Base-by-base conservation (phyloP, 768 basidiomycete genomes). In the Lanmaoa rubissima region DNA sequence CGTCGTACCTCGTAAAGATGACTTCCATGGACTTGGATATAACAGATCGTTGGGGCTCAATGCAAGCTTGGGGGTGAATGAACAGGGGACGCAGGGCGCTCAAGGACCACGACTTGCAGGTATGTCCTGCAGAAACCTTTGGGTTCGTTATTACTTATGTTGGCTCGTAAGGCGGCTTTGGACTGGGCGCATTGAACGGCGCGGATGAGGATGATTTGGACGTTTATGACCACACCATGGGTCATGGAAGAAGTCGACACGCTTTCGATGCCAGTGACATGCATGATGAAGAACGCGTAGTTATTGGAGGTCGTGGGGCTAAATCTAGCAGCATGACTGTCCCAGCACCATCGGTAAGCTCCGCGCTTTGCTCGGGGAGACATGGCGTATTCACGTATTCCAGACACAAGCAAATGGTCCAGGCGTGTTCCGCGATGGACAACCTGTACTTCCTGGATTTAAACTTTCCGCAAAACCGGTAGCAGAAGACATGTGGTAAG, bases 141-240 rank as follows among this genome's bases (percentile, higher is more conserved):
- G 26, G 40, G 4, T 35, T 17, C 3, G 26, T 49, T 14, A n/a
- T 45, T 14, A 3, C 59, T 64, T 21, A 57, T n/a, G 9, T 19
- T 48, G 41, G 55, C 43, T 58, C 42, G 13, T 52, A 90, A 68
- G 90, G 87, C 67, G 93, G 92, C 1, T 96, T 94, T 65, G 94
- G 93, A 38, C 76, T 95, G 17, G 92, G 93, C 6, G 92, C 90
- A 1, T 72, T 94, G 17, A 97, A 96, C 65, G 94, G 97, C 53
- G 94, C 92, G 2, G 95, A 98, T 48, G 92, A 95, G 46, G 94
- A 98, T 67, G 94, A 94, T 66, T 51, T 92, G 35, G 92, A 94
- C 61, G 78, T 94, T 5, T 95, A 94, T 62, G 91, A 92, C 62
- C 73, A 76, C 39, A 31, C 66, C 1, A 64, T 61, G 2, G 53